Evolutionary conservation across 805 yeast genomes (phyloP).

Genomic region (Metschnikowia hibisci): DNA sequence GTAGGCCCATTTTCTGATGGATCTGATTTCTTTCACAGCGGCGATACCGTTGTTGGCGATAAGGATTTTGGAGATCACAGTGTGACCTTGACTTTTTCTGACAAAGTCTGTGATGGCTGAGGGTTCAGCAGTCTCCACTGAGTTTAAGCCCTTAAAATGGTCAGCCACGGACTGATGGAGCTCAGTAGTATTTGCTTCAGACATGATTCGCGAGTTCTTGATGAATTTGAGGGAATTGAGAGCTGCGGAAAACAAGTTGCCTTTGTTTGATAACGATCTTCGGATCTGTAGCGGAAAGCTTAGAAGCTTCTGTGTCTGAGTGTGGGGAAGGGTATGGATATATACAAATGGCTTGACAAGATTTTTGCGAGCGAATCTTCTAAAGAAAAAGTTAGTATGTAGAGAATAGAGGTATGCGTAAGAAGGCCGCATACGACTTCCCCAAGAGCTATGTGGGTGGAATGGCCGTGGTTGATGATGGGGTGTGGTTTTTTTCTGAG

Average conservation of each 20-base stretch:
- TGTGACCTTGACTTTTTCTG: constrained; percentile 83
- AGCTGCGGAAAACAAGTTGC: constrained; percentile 1
- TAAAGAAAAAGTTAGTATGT: constrained; percentile 1
- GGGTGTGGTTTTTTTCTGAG: constrained; percentile 1
- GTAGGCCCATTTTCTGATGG: constrained; percentile 98
- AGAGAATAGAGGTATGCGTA: background rate
- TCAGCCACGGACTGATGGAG: constrained; percentile 46
- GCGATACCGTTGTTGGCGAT: constrained; percentile 99
- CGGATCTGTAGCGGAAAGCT: background rate
- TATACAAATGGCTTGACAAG: constrained; percentile 5
- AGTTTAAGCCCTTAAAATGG: constrained; percentile 80
- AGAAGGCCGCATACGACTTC: constrained; percentile 1
- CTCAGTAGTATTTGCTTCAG: constrained; percentile 15
- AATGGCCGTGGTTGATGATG: background rate
- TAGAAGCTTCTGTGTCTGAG: background rate
- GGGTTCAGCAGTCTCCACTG: constrained; percentile 74
- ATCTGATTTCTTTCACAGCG: constrained; percentile 96
- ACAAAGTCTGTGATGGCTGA: constrained; percentile 81
- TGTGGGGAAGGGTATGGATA: constrained; percentile 2
- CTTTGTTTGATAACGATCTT: constrained; percentile 1
- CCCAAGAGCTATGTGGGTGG: background rate
- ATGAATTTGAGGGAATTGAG: background rate
- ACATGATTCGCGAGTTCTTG: constrained; percentile 10
- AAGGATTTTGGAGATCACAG: constrained; percentile 81
- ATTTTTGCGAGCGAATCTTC: constrained; percentile 6